These are phyloP conservation scores for Xylaria intraflava DNA, from an alignment of 495 filamentous ascomycete species.

Conservation along the genomic window DNA sequence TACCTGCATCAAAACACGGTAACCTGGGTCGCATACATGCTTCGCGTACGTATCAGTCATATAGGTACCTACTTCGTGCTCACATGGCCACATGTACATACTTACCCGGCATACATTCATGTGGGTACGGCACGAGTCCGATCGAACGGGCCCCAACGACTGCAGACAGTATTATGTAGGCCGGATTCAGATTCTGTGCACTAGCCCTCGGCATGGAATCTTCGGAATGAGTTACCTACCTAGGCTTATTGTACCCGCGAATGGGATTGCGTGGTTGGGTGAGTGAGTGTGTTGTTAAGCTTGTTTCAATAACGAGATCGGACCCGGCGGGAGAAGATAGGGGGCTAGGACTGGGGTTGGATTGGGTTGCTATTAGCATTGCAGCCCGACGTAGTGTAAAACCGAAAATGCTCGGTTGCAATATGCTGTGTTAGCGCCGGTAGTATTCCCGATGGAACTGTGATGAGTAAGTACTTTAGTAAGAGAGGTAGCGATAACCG, in stretches of 20 bases:
- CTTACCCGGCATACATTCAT: not conserved
- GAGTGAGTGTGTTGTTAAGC: not conserved
- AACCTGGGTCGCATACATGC: not conserved
- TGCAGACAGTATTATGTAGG: too few species aligned
- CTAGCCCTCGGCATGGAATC: slow-evolving; percentile 6
- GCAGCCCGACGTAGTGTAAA: slow-evolving; percentile 1
- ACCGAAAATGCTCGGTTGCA: not conserved
- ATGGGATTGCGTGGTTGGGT: not conserved
- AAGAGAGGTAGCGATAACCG: not conserved
- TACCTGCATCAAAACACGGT: not conserved
- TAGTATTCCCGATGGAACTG: not conserved
- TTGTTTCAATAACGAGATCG: slow-evolving; percentile 1
- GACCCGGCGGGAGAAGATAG: not conserved
- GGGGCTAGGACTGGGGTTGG: not conserved
- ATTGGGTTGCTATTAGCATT: slow-evolving; percentile 9
- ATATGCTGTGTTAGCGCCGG: slow-evolving; percentile 7
- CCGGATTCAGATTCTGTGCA: slow-evolving; percentile 4
- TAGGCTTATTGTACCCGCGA: not conserved
- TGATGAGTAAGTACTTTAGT: not conserved
- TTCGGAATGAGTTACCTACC: not conserved
- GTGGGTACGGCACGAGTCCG: slow-evolving; percentile 6
- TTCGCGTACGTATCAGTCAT: not conserved
- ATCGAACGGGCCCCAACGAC: slow-evolving; percentile 1
- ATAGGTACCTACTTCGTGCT: not conserved
- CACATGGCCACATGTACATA: not conserved